Base-by-base conservation (phyloP, 2,329 filamentous ascomycete genomes). In the Lachnellula suecica region DNA sequence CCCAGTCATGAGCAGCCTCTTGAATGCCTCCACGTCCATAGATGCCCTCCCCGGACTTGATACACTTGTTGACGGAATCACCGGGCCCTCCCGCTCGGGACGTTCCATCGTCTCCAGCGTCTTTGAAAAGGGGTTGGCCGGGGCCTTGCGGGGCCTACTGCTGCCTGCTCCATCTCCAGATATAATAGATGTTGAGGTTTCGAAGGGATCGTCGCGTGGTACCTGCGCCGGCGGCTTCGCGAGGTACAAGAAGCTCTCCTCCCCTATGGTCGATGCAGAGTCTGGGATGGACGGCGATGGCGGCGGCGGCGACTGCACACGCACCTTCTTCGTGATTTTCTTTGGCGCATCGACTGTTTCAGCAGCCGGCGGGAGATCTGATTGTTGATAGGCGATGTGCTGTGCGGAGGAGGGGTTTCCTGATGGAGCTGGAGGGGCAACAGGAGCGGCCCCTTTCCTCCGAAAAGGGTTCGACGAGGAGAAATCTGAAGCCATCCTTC, bases 11-110 rank as follows among this genome's bases (percentile, higher is more conserved):
- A 94, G 77, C 55, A 94, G 71, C 53, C 85, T 79, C 64, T 85
- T 85, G 71, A 94, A 94, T 7, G 88, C 84, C 65, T 90, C 84
- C 1, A 93, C 89, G 65, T 94, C 88, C 57, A 93, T 70, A 0
- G 82, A 77, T 17, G 70, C 62, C 59, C 69, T 49, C 60, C 68
- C 62, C 20, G 71, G 66, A 29, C 61, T 67, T 20, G 60, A 43
- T n/a, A 51, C 35, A 48, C 46, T 57, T 44, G 57, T 47, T 52
- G 59, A 42, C n/a, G 47, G 7, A 43, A 35, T 37, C n/a, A 24
- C 49, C 45, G 50, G 43, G 41, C 42, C 46, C 38, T 60, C 62
- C 52, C 59, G 43, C 22, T 54, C 59, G 4, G 65, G 61, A 23
- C 67, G 68, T 52, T 82, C 79, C 47, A 79, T 61, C 45, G 82